phyloP scores from a whole-genome alignment of 768 basidiomycete species.

The Phanerochaete sordida region DNA sequence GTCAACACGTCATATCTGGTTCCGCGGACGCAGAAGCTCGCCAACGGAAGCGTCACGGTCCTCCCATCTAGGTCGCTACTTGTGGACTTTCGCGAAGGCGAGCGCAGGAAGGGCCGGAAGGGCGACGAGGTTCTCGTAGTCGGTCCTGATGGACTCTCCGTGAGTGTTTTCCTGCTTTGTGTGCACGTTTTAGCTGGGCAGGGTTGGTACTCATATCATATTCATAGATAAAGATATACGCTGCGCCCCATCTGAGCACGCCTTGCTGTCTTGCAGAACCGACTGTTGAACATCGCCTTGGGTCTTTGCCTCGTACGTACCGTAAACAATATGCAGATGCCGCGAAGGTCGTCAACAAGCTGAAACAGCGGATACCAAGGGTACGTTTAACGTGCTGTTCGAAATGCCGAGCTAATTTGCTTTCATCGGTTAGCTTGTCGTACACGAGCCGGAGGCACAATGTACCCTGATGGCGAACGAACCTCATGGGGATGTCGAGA shows the following conservation, averaged over 20 bases:
- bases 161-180: conserved; percentile 14
- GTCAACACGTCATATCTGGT: conserved; percentile 30
- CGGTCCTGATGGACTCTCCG: conserved; percentile 35
- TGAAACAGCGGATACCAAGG: conserved; percentile 52
- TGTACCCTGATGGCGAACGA: conserved; percentile 52
- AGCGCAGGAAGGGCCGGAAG: conserved; percentile 41
- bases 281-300: conserved; percentile 29
- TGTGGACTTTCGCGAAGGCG: conserved; percentile 55
- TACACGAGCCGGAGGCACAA: conserved; percentile 36
- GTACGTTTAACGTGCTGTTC: conserved; percentile 25
- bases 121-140: conserved; percentile 46
- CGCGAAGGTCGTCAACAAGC: conserved; percentile 37
- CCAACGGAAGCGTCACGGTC: conserved; percentile 46
- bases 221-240: conserved; percentile 40
- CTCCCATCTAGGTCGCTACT: conserved; percentile 47
- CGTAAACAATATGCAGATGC: conserved; percentile 48
- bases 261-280: conserved; percentile 49
- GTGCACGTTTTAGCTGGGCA: not conserved
- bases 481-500: conserved; percentile 45
- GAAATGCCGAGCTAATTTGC: not conserved
- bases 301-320: conserved; percentile 37
- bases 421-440: conserved; percentile 36
- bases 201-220: not conserved
- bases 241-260: conserved; percentile 47
- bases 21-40: conserved; percentile 41